Evolutionary conservation across 225 moss, liverwort and hornwort species (phyloP).

Genomic region (Rhytidiadelphus loreus): DNA sequence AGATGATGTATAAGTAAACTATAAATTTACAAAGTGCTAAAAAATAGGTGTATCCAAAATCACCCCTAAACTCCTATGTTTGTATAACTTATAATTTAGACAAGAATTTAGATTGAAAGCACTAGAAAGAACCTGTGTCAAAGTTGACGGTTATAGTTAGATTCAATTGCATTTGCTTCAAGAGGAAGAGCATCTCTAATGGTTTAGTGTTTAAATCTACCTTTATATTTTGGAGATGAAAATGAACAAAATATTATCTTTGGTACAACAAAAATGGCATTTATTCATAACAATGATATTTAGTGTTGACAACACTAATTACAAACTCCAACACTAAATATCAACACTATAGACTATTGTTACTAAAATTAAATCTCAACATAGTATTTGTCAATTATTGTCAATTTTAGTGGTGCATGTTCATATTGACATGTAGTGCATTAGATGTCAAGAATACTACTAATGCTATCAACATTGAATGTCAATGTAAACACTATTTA

Average conservation of each 20-base stretch:
- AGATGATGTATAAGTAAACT: background rate
- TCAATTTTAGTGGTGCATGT: no score
- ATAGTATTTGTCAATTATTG: background rate
- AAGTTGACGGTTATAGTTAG: no score
- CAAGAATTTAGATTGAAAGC: background rate
- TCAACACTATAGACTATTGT: background rate
- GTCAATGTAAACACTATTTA: background rate
- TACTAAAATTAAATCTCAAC: background rate
- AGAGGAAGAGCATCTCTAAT: background rate
- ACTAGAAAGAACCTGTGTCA: no score
- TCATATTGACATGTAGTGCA: background rate
- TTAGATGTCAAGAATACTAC: background rate
- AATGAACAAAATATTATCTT: background rate
- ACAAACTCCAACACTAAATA: background rate
- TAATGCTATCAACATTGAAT: background rate
- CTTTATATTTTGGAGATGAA: background rate
- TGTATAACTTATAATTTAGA: background rate
- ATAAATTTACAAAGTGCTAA: background rate
- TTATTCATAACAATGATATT: background rate
- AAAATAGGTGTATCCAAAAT: background rate
- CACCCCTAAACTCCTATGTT: background rate
- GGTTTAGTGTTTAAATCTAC: background rate
- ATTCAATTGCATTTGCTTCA: background rate
- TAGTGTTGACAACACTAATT: background rate
- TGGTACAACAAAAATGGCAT: background rate